A percentile compares a stretch with the other conserved stretches of the same genome.
Conservation (phyloP, 306 rosid genomes). For the Cucumis melo region DNA sequence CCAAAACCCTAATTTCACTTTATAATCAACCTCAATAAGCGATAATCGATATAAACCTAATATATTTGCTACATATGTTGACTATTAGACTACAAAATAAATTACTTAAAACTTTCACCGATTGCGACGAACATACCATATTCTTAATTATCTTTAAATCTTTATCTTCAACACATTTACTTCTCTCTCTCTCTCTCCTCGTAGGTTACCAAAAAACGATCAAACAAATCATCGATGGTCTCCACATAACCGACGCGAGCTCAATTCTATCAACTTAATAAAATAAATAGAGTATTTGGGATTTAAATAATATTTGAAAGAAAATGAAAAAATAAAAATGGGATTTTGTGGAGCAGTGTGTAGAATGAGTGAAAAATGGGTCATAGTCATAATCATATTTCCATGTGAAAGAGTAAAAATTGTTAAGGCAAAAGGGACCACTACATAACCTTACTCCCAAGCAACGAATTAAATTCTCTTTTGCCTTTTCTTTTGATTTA, state of each 20-base stretch:
- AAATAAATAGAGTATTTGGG: too few relatives aligned
- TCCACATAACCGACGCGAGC: background rate
- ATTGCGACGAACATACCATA: too few relatives aligned
- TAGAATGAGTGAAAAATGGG: background rate
- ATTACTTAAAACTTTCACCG: too few relatives aligned
- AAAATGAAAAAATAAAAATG: background rate
- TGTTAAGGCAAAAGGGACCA: background rate
- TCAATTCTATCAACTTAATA: too few relatives aligned
- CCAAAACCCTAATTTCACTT: background rate
- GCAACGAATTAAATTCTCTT: constrained; percentile 6
- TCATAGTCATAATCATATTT: background rate
- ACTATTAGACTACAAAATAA: background rate
- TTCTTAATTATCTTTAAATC: background rate
- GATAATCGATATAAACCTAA: background rate
- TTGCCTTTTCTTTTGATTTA: background rate
- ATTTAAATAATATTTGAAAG: background rate
- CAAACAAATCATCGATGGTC: background rate
- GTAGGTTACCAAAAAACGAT: background rate
- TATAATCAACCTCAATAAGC: background rate
- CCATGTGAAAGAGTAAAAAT: background rate
- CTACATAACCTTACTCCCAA: constrained; percentile 2
- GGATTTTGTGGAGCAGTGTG: too few relatives aligned
- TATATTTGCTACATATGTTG: background rate
- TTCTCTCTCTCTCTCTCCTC: background rate
- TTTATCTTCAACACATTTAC: background rate